Evolutionary conservation across 2,329 filamentous ascomycete genomes (phyloP), one percentile per base, ranked within the genome.

Genomic region (Ilyonectria robusta): DNA sequence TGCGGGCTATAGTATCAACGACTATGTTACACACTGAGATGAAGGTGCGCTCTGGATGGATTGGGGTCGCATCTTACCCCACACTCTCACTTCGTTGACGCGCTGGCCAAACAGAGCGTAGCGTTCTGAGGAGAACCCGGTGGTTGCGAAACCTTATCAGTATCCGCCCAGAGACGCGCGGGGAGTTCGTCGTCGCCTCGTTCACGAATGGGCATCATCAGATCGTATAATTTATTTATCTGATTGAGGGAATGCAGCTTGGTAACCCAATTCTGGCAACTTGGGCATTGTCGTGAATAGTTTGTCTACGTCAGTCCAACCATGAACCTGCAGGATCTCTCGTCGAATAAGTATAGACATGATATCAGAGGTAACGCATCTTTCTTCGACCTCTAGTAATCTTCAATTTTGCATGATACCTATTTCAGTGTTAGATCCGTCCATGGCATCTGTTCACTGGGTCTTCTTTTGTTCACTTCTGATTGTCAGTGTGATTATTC

Each of bases 121-220:
- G 50, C 50, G 17, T 13, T 21, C 2, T 4, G 11, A 53, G 50
- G 10, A 51, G 29, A 35, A 35, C 29, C 50, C 11, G 7, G 31
- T 21, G 7, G n/a, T 37, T 35, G 50, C 50, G 31, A 53, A 53
- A 53, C 50, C 47, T 50, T 35, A 35, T 53, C 9, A 19, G 50
- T n/a, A 35, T 35, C 50, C n/a, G 15, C 50, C 50, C 21, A 7
- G 4, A 13, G n/a, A 17, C 17, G 47, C 47, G 31, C 31, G 48
- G 31, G n/a, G 33, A 31, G 10, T 23, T 4, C 44, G n/a, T 21
- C 19, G 2, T 23, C 8, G 23, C 44, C 19, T 23, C 17, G 9
- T 23, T 46, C 8, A 10, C 42, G 26, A 6, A 26, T 15, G 19
- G n/a, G 17, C 42, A 21, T 21, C 17, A 46, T 21, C 17, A 46